Conservation (phyloP, 2,329 filamentous ascomycete genomes). For the Ophiostoma himal-ulmi region DNA sequence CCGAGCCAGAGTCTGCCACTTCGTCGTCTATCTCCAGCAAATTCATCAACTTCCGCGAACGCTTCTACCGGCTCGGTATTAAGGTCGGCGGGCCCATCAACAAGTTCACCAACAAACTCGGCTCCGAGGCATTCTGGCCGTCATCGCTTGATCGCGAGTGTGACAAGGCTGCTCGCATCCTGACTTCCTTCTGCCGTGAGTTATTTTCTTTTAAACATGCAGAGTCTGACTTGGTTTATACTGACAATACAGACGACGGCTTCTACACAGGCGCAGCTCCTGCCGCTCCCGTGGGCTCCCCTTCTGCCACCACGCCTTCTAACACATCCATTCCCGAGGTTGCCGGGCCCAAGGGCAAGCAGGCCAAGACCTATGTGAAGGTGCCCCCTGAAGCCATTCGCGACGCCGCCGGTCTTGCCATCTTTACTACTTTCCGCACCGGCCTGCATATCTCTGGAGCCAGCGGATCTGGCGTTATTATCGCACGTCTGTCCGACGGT, state of each 20-base stretch:
- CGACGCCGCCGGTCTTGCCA: constrained; percentile 60
- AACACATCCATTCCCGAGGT: constrained; percentile 20
- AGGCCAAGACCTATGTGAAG: constrained; percentile 35
- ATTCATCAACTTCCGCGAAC: constrained; percentile 24
- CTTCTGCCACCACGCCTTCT: not conserved
- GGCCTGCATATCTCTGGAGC: constrained; percentile 52
- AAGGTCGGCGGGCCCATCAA: constrained; percentile 58
- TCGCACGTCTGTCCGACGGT: constrained; percentile 51
- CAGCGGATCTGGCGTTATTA: constrained; percentile 53
- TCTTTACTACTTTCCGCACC: constrained; percentile 61
- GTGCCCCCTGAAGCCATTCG: constrained; percentile 43
- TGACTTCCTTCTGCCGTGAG: constrained; percentile 75
- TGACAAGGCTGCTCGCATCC: constrained; percentile 69
- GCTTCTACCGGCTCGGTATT: constrained; percentile 28
- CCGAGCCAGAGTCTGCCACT: not conserved
- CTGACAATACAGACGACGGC: constrained; percentile 30
- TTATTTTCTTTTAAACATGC: no score
- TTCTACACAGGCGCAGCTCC: constrained; percentile 28
- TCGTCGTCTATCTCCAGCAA: not conserved
- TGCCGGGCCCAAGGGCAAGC: constrained; percentile 28
- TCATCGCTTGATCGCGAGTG: constrained; percentile 68
- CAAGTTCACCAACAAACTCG: constrained; percentile 62
- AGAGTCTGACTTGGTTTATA: no score
- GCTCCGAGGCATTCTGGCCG: constrained; percentile 68
- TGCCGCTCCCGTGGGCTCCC: constrained; percentile 21